Conservation (phyloP, 805 yeast species). For the Torulaspora indica region DNA sequence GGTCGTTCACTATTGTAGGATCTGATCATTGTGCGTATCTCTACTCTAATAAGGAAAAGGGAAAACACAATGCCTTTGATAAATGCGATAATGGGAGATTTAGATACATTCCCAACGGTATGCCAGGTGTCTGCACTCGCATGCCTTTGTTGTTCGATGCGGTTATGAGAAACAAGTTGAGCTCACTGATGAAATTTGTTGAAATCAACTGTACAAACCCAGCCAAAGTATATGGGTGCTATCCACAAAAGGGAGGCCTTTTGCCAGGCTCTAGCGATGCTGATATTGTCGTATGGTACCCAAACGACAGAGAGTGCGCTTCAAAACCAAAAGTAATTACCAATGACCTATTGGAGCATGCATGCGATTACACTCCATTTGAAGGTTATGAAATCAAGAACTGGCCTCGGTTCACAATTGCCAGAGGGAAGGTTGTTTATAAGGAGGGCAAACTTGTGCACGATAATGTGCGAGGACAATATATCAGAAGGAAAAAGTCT, state of each 20-base stretch:
- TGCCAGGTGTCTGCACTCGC: slow-evolving; percentile 48
- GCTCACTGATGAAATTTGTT: slow-evolving; percentile 40
- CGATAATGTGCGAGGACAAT: slow-evolving; percentile 14
- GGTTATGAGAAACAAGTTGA: slow-evolving; percentile 39
- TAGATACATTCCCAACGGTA: slow-evolving; percentile 45
- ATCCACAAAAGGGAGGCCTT: slow-evolving; percentile 40
- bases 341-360: slow-evolving; percentile 37
- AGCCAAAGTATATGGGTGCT: slow-evolving; percentile 44
- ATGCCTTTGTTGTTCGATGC: slow-evolving; percentile 44
- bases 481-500: slow-evolving; percentile 14
- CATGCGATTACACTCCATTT: slow-evolving; percentile 40
- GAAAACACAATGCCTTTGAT: slow-evolving; percentile 43
- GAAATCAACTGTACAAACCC: slow-evolving; percentile 45
- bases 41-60: slow-evolving; percentile 39
- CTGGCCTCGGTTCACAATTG: slow-evolving; percentile 45
- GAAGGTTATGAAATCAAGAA: slow-evolving; percentile 41
- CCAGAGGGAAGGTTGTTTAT: slow-evolving; percentile 39
- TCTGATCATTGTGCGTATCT: slow-evolving; percentile 46
- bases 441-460: slow-evolving; percentile 27
- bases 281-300: slow-evolving; percentile 47
- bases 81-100: slow-evolving; percentile 38
- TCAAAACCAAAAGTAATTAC: slow-evolving; percentile 15
- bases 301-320: slow-evolving; percentile 30
- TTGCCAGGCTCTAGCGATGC: slow-evolving; percentile 46
- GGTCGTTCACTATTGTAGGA: slow-evolving; percentile 45